Evolutionary conservation across 164 flowering plant genomes (phyloP).

Genomic region (Kalanchoe fedtschenkoi): DNA sequence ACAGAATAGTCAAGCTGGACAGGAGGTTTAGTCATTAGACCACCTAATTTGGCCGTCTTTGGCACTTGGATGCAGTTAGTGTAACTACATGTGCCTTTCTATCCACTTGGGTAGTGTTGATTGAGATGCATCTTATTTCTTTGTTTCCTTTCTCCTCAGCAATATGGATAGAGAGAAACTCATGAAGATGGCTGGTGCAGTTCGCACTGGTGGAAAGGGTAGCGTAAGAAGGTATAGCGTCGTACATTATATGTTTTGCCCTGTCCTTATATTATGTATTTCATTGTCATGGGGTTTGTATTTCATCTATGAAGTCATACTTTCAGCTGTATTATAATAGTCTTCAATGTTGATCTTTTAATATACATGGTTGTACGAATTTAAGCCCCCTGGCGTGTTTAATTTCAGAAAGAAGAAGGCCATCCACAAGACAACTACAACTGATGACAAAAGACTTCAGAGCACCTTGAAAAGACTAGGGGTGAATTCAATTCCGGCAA

Average conservation of each 20-base stretch:
- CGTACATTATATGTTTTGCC: not conserved
- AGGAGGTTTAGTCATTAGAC: too few species aligned
- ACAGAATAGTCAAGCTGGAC: too few species aligned
- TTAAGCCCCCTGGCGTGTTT: not conserved
- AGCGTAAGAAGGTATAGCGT: not conserved
- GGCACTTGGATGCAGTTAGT: too few species aligned
- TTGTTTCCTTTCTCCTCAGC: not conserved
- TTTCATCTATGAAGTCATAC: not conserved
- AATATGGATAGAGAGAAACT: not conserved
- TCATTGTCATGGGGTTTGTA: too few species aligned
- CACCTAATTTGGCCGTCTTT: too few species aligned
- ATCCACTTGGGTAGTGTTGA: too few species aligned
- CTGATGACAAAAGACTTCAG: not conserved
- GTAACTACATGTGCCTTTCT: too few species aligned
- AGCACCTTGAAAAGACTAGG: constrained; percentile 1
- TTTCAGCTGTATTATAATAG: not conserved
- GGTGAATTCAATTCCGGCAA: not conserved
- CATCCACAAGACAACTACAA: not conserved
- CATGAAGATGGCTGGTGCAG: constrained; percentile 1
- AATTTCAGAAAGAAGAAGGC: constrained; percentile 3
- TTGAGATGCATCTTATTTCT: not conserved
- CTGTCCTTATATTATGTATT: not conserved
- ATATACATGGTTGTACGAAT: not conserved
- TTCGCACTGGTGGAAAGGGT: constrained; percentile 4
- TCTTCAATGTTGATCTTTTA: too few species aligned